Conservation (phyloP, 495 filamentous ascomycete species). For the Collariella sp. region DNA sequence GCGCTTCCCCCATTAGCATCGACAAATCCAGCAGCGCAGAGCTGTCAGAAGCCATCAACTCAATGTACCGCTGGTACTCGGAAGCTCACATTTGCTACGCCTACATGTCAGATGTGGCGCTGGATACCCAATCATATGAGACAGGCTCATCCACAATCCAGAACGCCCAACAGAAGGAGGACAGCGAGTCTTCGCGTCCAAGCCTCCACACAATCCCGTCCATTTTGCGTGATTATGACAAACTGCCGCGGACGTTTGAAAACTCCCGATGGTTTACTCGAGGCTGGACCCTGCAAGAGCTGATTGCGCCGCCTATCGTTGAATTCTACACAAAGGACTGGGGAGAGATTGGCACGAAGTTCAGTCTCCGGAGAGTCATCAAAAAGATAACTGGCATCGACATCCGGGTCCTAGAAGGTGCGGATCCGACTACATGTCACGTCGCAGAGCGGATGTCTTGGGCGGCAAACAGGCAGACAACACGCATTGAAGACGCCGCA, state of each 20-base stretch:
- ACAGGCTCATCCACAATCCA: not conserved
- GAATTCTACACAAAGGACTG: slow-evolving; percentile 19
- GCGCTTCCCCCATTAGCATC: no score
- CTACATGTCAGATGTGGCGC: slow-evolving; percentile 21
- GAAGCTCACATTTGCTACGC: slow-evolving; percentile 22
- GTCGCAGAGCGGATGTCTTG: slow-evolving; percentile 17
- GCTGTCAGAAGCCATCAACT: slow-evolving; percentile 37
- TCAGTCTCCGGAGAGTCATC: slow-evolving; percentile 13
- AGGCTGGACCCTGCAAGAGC: slow-evolving; percentile 40
- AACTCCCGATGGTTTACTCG: slow-evolving; percentile 36
- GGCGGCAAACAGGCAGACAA: slow-evolving; percentile 9
- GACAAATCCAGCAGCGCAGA: slow-evolving; percentile 35
- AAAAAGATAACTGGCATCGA: slow-evolving; percentile 17
- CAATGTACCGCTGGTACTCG: slow-evolving; percentile 33
- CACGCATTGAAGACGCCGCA: slow-evolving; percentile 8
- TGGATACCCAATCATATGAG: not conserved
- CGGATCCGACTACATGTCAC: slow-evolving; percentile 16
- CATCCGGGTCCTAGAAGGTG: slow-evolving; percentile 15
- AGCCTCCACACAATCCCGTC: slow-evolving; percentile 9
- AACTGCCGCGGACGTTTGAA: slow-evolving; percentile 18
- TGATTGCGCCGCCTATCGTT: slow-evolving; percentile 30
- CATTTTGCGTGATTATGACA: slow-evolving; percentile 18
- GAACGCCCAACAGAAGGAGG: not conserved
- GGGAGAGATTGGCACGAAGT: slow-evolving; percentile 21
- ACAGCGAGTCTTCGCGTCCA: not conserved